Evolutionary conservation across 139 green algal genomes (phyloP).

Genomic region (Zygnema cylindricum): DNA sequence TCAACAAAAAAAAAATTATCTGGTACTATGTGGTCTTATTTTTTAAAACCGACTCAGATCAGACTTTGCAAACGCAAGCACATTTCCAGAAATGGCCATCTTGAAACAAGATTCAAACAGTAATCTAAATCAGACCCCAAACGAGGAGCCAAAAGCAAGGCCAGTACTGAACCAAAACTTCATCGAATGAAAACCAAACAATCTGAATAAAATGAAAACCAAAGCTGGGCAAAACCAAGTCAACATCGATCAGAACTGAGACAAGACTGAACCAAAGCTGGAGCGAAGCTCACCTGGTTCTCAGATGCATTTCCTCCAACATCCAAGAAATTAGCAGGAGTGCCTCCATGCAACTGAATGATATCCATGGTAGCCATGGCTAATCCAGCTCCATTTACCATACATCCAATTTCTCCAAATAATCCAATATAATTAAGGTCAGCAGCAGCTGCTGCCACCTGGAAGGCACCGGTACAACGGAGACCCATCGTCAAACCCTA

Average conservation of each 20-base stretch:
- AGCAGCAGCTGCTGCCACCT: conserved; percentile 81
- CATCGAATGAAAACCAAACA: no score
- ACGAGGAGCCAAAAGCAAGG: no score
- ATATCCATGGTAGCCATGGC: conserved; percentile 99
- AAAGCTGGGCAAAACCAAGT: no score
- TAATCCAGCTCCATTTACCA: conserved; percentile 95
- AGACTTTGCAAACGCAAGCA: no score
- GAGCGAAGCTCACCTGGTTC: conserved; percentile 75
- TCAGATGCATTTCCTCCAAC: conserved; percentile 93
- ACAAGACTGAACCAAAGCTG: no score
- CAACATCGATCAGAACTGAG: no score
- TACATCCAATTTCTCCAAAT: conserved; percentile 82
- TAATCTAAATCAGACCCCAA: no score
- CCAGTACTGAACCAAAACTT: no score
- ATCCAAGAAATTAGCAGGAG: conserved; percentile 97
- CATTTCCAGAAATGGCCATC: no score
- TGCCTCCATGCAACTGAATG: conserved; percentile 93
- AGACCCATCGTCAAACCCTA: no score
- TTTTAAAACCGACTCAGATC: background rate
- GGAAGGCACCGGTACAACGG: background rate
- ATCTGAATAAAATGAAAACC: no score
- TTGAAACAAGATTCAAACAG: no score
- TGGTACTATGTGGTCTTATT: background rate
- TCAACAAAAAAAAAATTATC: conserved; percentile 6
- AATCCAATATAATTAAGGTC: conserved; percentile 99